These are phyloP conservation scores for Maudiozyma saulgeensis DNA, from an alignment of 805 yeast species.

Conservation along the genomic window DNA sequence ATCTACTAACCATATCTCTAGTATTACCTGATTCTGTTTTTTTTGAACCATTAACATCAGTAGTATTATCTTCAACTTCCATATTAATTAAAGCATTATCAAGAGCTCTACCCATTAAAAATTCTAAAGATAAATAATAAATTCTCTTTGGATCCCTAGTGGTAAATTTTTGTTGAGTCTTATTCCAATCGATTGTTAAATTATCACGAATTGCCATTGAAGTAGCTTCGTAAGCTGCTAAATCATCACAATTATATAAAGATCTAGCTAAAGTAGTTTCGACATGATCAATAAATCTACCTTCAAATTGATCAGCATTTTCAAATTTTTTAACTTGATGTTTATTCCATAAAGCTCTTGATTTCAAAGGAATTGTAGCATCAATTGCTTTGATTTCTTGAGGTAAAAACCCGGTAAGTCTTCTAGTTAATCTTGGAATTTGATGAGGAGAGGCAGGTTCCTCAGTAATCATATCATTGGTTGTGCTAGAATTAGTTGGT, in stretches of 20 bases:
- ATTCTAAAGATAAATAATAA: constrained; percentile 79
- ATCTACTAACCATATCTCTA: constrained; percentile 47
- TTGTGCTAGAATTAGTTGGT: constrained; percentile 9
- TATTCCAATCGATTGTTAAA: constrained; percentile 79
- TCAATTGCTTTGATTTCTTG: constrained; percentile 80
- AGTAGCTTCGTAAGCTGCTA: constrained; percentile 89
- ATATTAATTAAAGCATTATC: constrained; percentile 87
- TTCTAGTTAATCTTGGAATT: constrained; percentile 46
- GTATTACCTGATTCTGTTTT: constrained; percentile 8
- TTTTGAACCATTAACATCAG: constrained; percentile 3
- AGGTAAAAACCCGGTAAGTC: constrained; percentile 86
- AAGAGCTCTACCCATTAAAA: constrained; percentile 89
- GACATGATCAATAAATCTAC: constrained; percentile 69
- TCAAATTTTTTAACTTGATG: constrained; percentile 45
- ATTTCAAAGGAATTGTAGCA: constrained; percentile 66
- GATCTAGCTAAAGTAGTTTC: constrained; percentile 89
- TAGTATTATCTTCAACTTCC: constrained; percentile 31
- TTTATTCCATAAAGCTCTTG: constrained; percentile 70
- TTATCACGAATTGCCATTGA: constrained; percentile 72
- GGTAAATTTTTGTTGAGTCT: constrained; percentile 85
- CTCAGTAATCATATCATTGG: constrained; percentile 24
- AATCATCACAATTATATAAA: constrained; percentile 80
- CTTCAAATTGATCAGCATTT: constrained; percentile 50
- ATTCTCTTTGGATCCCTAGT: constrained; percentile 75
- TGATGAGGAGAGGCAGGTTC: constrained; percentile 29